These are phyloP conservation scores for Sanghuangporus sanghuang DNA, from an alignment of 1,284 basidiomycete genomes.

Conservation along the genomic window DNA sequence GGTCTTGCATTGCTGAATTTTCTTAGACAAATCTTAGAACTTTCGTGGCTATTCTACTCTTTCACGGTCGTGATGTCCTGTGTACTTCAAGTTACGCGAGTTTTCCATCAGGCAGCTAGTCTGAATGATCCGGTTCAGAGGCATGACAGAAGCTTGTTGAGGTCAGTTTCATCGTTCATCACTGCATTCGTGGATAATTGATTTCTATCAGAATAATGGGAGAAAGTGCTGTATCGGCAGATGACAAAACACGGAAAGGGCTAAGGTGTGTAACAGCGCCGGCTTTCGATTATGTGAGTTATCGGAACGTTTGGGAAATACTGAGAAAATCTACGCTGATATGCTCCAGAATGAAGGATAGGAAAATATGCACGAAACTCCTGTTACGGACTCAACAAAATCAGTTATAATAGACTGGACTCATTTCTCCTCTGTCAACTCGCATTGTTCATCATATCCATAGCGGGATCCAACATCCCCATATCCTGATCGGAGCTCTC, in stretches of 20 bases:
- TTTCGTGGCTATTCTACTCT: no score
- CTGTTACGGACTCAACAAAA: constrained; percentile 20
- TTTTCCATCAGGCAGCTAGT: no score
- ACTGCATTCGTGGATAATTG: neutral
- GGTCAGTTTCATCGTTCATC: neutral
- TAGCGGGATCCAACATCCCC: constrained; percentile 16
- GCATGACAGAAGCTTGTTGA: neutral
- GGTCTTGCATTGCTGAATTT: neutral
- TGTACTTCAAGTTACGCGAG: no score
- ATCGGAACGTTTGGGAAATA: constrained; percentile 22
- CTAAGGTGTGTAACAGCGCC: constrained; percentile 29
- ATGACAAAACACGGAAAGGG: constrained; percentile 28
- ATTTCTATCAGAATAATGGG: constrained; percentile 22
- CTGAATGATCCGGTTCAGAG: neutral
- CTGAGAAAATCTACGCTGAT: constrained; percentile 23
- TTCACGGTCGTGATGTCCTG: no score
- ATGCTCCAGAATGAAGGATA: constrained; percentile 28
- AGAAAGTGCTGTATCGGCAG: constrained; percentile 26
- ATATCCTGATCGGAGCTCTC: constrained; percentile 6
- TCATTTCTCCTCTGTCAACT: neutral
- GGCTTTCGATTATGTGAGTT: constrained; percentile 29
- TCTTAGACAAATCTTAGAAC: neutral
- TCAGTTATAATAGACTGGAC: constrained; percentile 19
- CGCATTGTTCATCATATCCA: constrained; percentile 13
- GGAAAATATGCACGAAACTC: constrained; percentile 17